These are phyloP conservation scores for Calonectria ilicicola DNA, from an alignment of 2,329 filamentous ascomycete genomes.

Conservation along the genomic window DNA sequence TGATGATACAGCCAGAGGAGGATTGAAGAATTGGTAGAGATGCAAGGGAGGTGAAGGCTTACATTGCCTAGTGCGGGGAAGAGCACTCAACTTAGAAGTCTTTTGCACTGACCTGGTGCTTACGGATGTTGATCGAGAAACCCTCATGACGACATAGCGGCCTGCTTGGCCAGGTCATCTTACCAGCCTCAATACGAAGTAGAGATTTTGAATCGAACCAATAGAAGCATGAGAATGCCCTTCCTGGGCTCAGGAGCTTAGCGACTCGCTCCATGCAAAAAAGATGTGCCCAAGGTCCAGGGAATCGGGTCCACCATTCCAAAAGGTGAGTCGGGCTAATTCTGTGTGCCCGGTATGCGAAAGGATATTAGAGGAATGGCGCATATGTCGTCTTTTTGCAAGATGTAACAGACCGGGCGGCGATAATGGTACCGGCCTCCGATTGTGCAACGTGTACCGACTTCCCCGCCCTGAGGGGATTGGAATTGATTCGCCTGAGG, in stretches of 20 bases:
- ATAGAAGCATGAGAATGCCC: neutral
- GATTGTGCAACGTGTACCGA: slow-evolving; percentile 18
- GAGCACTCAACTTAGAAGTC: neutral
- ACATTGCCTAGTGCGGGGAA: neutral
- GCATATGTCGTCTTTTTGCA: slow-evolving; percentile 8
- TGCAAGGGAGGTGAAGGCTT: neutral
- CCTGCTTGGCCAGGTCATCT: neutral
- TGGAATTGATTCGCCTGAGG: slow-evolving; percentile 22
- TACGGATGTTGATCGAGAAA: neutral
- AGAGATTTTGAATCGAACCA: slow-evolving; percentile 1
- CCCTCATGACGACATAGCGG: neutral
- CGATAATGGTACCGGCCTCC: slow-evolving; percentile 9
- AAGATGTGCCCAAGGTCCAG: slow-evolving; percentile 10
- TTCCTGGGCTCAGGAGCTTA: slow-evolving; percentile 13
- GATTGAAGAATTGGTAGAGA: neutral
- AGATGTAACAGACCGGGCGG: neutral
- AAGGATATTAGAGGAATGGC: slow-evolving; percentile 2
- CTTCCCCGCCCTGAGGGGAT: slow-evolving; percentile 16
- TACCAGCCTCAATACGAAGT: slow-evolving; percentile 9
- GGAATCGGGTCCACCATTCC: slow-evolving; percentile 17
- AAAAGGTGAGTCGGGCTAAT: neutral
- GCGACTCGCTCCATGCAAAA: slow-evolving; percentile 13
- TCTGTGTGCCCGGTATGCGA: neutral
- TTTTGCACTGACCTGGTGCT: neutral
- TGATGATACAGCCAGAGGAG: neutral